Percentiles rank a stretch among this genome's conserved stretches.
Conservation (phyloP, 139 green algal genomes). For the Tetratostichococcus sp. region DNA sequence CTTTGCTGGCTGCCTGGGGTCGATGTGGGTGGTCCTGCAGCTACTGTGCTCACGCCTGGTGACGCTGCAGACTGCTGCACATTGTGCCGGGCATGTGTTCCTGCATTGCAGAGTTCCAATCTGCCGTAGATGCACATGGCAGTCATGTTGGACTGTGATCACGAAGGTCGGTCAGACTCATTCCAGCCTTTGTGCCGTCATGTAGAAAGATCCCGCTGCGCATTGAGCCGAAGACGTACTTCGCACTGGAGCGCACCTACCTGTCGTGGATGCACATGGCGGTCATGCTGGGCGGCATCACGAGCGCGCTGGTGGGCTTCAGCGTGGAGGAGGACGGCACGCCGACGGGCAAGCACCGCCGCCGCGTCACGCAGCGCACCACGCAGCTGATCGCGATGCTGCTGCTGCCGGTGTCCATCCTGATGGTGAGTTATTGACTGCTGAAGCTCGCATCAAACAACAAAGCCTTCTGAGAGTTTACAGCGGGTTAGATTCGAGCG, state of each 20-base stretch:
- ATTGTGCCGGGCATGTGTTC: constrained; percentile 91
- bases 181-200: no score
- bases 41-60: no score
- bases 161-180: no score
- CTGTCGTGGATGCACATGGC: constrained; percentile 84
- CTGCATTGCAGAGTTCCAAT: constrained; percentile 83
- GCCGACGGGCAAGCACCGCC: neutral
- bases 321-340: constrained; percentile 21
- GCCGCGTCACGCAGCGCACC: constrained; percentile 50
- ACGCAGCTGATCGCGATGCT: constrained; percentile 70
- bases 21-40: no score
- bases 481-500: no score
- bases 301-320: constrained; percentile 72
- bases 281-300: constrained; percentile 76
- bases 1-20: no score
- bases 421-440: constrained; percentile 58
- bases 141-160: constrained; percentile 78
- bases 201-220: constrained; percentile 67
- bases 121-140: constrained; percentile 84
- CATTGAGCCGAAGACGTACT: constrained; percentile 88
- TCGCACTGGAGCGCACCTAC: constrained; percentile 86
- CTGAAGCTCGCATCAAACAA: no score
- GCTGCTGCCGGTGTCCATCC: constrained; percentile 71
- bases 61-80: no score
- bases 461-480: no score